These are phyloP conservation scores for Trypanosoma theileri DNA, from an alignment of 208 protist species.

Conservation along the genomic window DNA sequence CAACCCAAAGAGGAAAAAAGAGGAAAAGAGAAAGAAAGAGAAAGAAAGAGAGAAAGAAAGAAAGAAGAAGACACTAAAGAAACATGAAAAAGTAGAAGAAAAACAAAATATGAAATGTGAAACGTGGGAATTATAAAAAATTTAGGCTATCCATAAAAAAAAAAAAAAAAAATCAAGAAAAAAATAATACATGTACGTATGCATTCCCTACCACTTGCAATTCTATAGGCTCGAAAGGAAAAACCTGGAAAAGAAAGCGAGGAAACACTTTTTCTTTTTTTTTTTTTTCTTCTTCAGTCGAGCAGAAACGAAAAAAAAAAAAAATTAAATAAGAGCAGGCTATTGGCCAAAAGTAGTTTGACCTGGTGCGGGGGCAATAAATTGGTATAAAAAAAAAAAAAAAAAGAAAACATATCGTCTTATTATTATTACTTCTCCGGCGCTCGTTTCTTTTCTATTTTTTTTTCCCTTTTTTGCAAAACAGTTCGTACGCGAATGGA, in stretches of 20 bases:
- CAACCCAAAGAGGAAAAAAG: slow-evolving; percentile 11
- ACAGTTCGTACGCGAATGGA: background rate
- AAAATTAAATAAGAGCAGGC: no score
- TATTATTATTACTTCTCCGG: background rate
- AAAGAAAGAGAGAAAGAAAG: background rate
- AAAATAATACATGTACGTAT: background rate
- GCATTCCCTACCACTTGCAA: no score
- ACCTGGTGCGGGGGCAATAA: no score
- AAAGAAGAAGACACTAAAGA: no score
- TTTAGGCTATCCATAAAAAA: slow-evolving; percentile 5
- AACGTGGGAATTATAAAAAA: background rate
- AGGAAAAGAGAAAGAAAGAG: slow-evolving; percentile 17
- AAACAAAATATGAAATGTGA: no score
- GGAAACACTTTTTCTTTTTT: no score
- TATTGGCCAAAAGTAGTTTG: no score
- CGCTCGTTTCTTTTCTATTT: background rate
- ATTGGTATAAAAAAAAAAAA: background rate
- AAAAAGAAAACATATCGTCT: background rate
- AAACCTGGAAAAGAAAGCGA: no score
- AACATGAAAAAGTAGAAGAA: no score
- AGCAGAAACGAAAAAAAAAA: no score
- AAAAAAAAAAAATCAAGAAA: slow-evolving; percentile 14
- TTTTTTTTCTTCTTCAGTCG: no score
- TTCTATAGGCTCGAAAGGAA: no score
- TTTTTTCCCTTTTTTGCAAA: background rate